These are phyloP conservation scores for Hyaloscypha variabilis DNA, from an alignment of 495 filamentous ascomycete species.

Conservation along the genomic window DNA sequence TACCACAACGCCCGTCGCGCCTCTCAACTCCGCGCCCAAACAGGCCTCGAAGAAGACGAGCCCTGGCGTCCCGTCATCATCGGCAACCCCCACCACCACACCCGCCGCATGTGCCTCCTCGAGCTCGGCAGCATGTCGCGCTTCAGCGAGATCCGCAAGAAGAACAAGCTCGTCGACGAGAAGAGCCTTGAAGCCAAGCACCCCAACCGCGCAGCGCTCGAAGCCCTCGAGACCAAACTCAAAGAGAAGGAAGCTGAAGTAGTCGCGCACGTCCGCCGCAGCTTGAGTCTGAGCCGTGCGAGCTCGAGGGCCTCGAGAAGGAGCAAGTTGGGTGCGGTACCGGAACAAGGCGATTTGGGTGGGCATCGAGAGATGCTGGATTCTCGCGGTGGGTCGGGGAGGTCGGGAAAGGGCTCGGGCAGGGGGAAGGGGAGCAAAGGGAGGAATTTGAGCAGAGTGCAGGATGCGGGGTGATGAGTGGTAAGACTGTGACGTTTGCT, in stretches of 20 bases:
- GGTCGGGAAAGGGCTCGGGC: constrained; percentile 20
- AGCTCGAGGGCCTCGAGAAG: constrained; percentile 17
- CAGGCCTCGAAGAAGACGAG: constrained; percentile 51
- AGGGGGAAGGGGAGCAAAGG: not conserved
- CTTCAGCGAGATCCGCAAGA: constrained; percentile 71
- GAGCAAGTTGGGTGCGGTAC: constrained; percentile 13
- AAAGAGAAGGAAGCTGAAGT: constrained; percentile 27
- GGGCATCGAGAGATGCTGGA: constrained; percentile 23
- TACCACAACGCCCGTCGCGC: constrained; percentile 44
- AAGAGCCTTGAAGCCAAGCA: constrained; percentile 29
- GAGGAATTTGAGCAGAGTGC: not conserved
- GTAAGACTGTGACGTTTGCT: constrained; percentile 3
- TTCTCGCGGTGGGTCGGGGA: constrained; percentile 7
- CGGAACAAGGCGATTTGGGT: constrained; percentile 25
- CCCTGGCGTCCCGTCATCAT: constrained; percentile 68
- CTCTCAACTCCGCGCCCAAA: constrained; percentile 32
- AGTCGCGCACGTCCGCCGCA: constrained; percentile 15
- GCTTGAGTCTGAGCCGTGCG: constrained; percentile 25
- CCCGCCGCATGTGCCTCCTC: constrained; percentile 65
- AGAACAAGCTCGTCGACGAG: constrained; percentile 61
- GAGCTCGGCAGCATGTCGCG: constrained; percentile 64
- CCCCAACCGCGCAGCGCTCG: constrained; percentile 27
- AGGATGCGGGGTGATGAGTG: not conserved
- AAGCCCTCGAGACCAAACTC: constrained; percentile 17
- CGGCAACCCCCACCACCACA: constrained; percentile 67